phyloP scores from a whole-genome alignment of 2,329 filamentous ascomycete species.

The Xylaria arbuscula region DNA sequence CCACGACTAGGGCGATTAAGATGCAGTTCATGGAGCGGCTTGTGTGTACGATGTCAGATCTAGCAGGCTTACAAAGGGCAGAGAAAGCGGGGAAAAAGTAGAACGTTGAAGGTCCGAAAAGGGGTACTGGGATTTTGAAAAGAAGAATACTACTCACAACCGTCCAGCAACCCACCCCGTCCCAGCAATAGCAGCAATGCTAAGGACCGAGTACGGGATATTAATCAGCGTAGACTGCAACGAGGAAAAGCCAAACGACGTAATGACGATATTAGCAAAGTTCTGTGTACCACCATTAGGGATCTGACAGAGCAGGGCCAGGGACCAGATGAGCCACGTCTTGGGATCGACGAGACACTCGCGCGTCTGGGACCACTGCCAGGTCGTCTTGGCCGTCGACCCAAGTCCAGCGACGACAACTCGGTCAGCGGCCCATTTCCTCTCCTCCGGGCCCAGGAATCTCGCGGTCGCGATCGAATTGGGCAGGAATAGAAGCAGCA shows the following conservation, averaged over 20 bases:
- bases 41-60: neutral
- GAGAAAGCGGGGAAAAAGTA: neutral
- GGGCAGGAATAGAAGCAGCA: conserved; percentile 61
- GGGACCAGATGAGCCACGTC: conserved; percentile 67
- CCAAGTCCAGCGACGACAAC: conserved; percentile 64
- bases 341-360: conserved; percentile 69
- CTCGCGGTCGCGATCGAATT: conserved; percentile 64
- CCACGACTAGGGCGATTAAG: conserved; percentile 61
- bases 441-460: conserved; percentile 67
- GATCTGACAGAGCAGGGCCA: conserved; percentile 66
- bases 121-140: neutral
- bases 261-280: conserved; percentile 68
- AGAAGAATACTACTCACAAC: conserved; percentile 45
- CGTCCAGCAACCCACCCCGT: conserved; percentile 63
- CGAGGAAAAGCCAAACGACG: conserved; percentile 65
- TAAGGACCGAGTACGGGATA: conserved; percentile 67
- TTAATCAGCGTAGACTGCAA: conserved; percentile 67
- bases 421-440: conserved; percentile 59
- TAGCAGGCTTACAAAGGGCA: too few species aligned
- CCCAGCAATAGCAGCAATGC: conserved; percentile 59
- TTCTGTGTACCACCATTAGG: conserved; percentile 71
- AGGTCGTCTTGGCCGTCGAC: conserved; percentile 59
- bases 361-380: conserved; percentile 61
- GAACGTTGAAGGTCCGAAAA: too few species aligned
- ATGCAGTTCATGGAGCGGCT: conserved; percentile 62